Evolutionary conservation across 208 protist genomes (phyloP), one percentile per base, ranked within the genome.

Genomic region (Leishmania arabica): DNA sequence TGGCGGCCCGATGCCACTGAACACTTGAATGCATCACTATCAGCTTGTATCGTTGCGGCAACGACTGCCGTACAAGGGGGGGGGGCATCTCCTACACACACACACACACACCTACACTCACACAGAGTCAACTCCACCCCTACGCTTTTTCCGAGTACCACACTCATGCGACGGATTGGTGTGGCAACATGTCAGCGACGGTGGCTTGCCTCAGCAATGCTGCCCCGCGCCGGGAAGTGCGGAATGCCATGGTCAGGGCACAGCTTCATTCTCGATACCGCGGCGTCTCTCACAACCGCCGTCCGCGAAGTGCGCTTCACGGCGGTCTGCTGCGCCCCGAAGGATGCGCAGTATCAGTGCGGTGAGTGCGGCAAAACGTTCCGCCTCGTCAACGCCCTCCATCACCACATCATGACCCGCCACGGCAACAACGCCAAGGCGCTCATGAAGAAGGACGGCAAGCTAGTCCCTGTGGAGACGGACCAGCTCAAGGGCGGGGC

Each of bases 371-470:
- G 92, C 19, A 96, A 97, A 80, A 81, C 88, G 0, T 98, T 98
- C 84, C 95, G 95, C 7, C 87, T 98, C 62, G 84, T 96, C 19
- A 96, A 96, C 80, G 95, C 95, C 0, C 86, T 98, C 1, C 93
- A 96, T 51, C 95, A 98, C 80, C 95, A 98, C 87, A 96, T 98
- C 64, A 87, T 95, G 83, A 96, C 95, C 15, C 92, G 91, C 31
- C 95, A 98, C 86, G 90, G 83, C 31, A 94, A 93, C 40, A 71
- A 89, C 6, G 94, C 94, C 1, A 94, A 89, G 80, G 89, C 92
- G 2, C 82, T 97, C 70, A 60, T 92, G 53, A 74, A 86, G 49
- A 87, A 77, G 56, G 90, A 91, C 37, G 94, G 94, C 9, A 88
- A 84, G 77, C 65, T 95, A 40, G 84, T 89, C 69, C 89, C 88